Evolutionary conservation across 1,284 basidiomycete genomes (phyloP).

Genomic region (Sutorius eximius): DNA sequence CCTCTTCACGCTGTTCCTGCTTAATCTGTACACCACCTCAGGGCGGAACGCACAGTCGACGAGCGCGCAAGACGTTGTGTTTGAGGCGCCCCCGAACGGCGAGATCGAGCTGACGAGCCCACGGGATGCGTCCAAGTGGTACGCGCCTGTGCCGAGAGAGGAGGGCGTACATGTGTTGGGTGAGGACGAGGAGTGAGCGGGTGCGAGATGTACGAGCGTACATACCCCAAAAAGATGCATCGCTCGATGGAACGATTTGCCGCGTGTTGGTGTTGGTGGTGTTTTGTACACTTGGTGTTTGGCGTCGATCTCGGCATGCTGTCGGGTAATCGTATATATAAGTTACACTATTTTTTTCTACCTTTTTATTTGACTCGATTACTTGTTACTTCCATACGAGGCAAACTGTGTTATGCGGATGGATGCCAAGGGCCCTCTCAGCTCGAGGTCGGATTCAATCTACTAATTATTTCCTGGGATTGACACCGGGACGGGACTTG

Average conservation of each 20-base stretch:
- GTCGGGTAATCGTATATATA: not conserved
- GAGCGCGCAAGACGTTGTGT: constrained; percentile 14
- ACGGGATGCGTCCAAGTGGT: constrained; percentile 39
- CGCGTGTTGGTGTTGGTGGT: not conserved
- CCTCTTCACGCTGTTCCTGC: constrained; percentile 60
- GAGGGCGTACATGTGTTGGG: constrained; percentile 37
- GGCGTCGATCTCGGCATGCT: not conserved
- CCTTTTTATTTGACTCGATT: not conserved
- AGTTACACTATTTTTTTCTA: not conserved
- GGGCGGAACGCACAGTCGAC: constrained; percentile 53
- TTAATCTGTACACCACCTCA: constrained; percentile 58
- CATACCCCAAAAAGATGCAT: not conserved
- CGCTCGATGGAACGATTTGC: not conserved
- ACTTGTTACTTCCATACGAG: not conserved
- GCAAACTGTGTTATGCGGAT: too few species aligned
- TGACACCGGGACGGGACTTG: too few species aligned
- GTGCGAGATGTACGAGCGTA: not conserved
- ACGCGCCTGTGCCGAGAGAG: constrained; percentile 38
- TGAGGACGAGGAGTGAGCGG: constrained; percentile 32
- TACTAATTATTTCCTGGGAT: too few species aligned
- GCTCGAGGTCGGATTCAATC: too few species aligned
- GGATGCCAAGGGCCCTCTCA: too few species aligned
- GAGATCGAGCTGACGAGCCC: constrained; percentile 35
- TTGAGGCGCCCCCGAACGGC: constrained; percentile 22
- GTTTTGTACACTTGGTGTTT: not conserved